These are phyloP conservation scores for Platanus orientalis DNA, from an alignment of 164 flowering plant genomes.

Conservation along the genomic window DNA sequence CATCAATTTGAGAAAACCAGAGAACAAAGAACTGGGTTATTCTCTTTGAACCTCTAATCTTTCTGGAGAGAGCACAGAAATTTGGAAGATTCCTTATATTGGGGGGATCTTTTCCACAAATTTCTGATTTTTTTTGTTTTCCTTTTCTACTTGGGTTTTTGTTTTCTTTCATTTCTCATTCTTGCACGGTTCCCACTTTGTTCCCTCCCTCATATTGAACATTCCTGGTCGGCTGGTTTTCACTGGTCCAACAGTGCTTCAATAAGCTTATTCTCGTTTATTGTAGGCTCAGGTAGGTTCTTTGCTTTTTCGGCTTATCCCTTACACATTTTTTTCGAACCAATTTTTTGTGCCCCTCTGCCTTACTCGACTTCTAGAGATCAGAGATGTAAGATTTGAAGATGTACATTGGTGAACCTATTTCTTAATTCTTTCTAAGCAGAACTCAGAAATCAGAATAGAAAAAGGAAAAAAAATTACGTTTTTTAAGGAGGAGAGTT, in stretches of 20 bases:
- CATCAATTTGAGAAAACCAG: not conserved
- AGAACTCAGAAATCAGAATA: not conserved
- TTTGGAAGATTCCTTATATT: not conserved
- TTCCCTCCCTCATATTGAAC: too few relatives aligned
- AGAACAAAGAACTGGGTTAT: constrained; percentile 7
- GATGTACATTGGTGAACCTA: too few relatives aligned
- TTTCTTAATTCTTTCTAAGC: not conserved
- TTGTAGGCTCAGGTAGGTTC: too few relatives aligned
- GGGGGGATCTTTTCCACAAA: not conserved
- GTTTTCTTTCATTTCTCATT: not conserved
- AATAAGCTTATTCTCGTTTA: too few relatives aligned
- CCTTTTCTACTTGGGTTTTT: not conserved
- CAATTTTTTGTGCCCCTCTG: too few relatives aligned
- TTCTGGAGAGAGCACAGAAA: constrained; percentile 1
- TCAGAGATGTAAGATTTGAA: too few relatives aligned
- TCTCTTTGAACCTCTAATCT: constrained; percentile 7
- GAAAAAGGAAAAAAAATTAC: constrained; percentile 5
- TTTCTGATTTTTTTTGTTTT: not conserved
- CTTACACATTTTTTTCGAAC: too few relatives aligned
- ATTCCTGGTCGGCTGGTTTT: too few relatives aligned
- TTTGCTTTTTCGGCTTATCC: too few relatives aligned
- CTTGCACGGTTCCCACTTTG: too few relatives aligned
- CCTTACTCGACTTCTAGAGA: too few relatives aligned
- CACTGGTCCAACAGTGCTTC: too few relatives aligned
- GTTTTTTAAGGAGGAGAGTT: constrained; percentile 17